Percentiles rank a stretch among this genome's conserved stretches.
These are phyloP conservation scores for Cercospora beticola DNA, from an alignment of 2,329 filamentous ascomycete genomes.

Conservation along the genomic window DNA sequence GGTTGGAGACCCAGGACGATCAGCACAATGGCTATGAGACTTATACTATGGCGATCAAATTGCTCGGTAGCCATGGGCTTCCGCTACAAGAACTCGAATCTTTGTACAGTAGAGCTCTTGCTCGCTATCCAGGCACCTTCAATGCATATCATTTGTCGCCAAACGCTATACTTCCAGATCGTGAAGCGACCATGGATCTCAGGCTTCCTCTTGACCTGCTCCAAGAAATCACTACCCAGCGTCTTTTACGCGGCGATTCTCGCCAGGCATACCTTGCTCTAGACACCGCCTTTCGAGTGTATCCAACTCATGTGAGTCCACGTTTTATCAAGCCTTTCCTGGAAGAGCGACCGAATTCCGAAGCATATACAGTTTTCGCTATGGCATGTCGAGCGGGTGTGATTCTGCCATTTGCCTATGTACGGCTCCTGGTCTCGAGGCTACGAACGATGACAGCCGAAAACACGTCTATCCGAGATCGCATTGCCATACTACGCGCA, in stretches of 20 bases:
- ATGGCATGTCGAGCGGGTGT: constrained; percentile 50
- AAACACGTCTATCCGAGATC: constrained; percentile 17
- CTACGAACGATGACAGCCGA: constrained; percentile 31
- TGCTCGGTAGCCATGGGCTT: constrained; percentile 45
- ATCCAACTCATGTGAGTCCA: constrained; percentile 43
- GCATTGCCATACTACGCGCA: constrained; percentile 33
- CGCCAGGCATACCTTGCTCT: constrained; percentile 51
- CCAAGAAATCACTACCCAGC: constrained; percentile 51
- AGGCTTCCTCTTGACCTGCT: constrained; percentile 46
- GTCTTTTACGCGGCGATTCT: constrained; percentile 48
- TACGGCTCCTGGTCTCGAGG: constrained; percentile 39
- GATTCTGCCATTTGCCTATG: constrained; percentile 34
- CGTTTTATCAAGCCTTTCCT: constrained; percentile 50
- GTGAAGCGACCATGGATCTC: constrained; percentile 36
- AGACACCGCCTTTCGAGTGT: constrained; percentile 50
- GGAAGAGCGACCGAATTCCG: constrained; percentile 46
- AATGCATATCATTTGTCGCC: constrained; percentile 50
- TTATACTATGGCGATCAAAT: constrained; percentile 53
- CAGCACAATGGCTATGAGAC: constrained; percentile 44
- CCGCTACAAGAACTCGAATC: constrained; percentile 46
- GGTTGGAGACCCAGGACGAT: constrained; percentile 47
- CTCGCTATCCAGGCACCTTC: constrained; percentile 50
- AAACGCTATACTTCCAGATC: constrained; percentile 48
- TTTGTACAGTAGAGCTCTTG: constrained; percentile 48
- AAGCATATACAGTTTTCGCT: constrained; percentile 50